A percentile compares a stretch with the other conserved stretches of the same genome.
phyloP scores from a whole-genome alignment of 768 basidiomycete genomes.

The Mycena alexandri region DNA sequence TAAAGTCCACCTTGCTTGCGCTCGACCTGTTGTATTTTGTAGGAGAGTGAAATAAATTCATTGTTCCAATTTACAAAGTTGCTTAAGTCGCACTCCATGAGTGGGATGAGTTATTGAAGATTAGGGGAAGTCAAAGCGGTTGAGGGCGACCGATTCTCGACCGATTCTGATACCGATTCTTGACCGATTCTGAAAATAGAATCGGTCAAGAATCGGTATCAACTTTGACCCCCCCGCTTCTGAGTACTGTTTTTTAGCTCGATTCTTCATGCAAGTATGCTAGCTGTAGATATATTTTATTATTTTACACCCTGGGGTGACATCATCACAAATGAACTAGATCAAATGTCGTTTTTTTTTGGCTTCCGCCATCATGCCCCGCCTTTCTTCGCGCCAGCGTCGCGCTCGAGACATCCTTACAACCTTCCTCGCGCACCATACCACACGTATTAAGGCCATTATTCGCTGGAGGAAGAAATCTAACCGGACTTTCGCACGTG shows the following conservation, averaged over 20 bases:
- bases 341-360: neutral
- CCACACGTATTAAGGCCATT: neutral
- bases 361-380: constrained; percentile 9
- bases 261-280: too few species aligned
- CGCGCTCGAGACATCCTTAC: constrained; percentile 5
- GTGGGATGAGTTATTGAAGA: too few species aligned
- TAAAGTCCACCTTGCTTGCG: too few species aligned
- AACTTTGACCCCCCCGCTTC: constrained; percentile 12
- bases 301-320: too few species aligned
- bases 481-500: neutral
- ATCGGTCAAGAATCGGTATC: constrained; percentile 11
- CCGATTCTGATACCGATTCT: too few species aligned
- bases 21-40: too few species aligned
- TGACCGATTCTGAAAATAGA: constrained; percentile 15
- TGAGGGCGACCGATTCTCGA: too few species aligned
- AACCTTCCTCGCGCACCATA: constrained; percentile 10
- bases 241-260: constrained; percentile 2
- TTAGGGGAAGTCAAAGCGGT: too few species aligned
- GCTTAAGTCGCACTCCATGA: too few species aligned
- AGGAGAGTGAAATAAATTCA: too few species aligned
- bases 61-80: too few species aligned
- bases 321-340: neutral
- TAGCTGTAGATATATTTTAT: too few species aligned
- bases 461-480: constrained; percentile 6
- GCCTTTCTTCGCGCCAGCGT: neutral